Evolutionary conservation across 78 protist species (phyloP), one percentile per base, ranked within the genome.

Genomic region (Dictyostelium citrinum): DNA sequence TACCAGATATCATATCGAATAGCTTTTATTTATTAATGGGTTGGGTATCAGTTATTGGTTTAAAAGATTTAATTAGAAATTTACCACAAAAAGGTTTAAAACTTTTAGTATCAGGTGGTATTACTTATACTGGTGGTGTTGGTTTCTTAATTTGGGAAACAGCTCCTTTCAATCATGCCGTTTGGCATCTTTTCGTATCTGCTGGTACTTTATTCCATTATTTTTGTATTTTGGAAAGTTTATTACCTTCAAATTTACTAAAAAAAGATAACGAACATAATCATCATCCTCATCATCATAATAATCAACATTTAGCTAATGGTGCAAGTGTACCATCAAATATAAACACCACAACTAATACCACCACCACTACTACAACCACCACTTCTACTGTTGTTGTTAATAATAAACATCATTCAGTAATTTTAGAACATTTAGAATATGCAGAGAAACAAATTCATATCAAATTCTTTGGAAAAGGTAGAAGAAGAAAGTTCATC

Each of bases 121-220:
- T 88, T 5, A 82, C 93, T 1, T 88, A 88, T 82, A 88, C 93
- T 33, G 49, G 85, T 88, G 93, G 93, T 33, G 71, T 88, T 14
- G 85, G 46, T 6, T 78, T 88, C 55, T 72, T 88, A 46, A 10
- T 88, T 67, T 88, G 93, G 93, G 93, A 88, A 55, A 78, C 93
- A 12, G 31, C 58, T 7, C 85, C 85, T 4, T 88, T 78, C 46
- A 88, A 88, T 72, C 93, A 88, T 67, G 93, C 93, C 2, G 37
- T 88, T 10, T 88, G 93, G 93, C 93, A 88, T 68, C 51, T 88
- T 3, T 78, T 88, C 51, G 93, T 88, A 16, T 35, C 79, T 51
- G 85, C 85, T 35, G 93, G 93, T 29, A 77, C 85, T 27, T 43
- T 88, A 43, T 82, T 88, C 24, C 93, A 88, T 76, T 88, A 88